Evolutionary conservation across 2,329 filamentous ascomycete genomes (phyloP).

Genomic region (Periglandula ipomoeae): DNA sequence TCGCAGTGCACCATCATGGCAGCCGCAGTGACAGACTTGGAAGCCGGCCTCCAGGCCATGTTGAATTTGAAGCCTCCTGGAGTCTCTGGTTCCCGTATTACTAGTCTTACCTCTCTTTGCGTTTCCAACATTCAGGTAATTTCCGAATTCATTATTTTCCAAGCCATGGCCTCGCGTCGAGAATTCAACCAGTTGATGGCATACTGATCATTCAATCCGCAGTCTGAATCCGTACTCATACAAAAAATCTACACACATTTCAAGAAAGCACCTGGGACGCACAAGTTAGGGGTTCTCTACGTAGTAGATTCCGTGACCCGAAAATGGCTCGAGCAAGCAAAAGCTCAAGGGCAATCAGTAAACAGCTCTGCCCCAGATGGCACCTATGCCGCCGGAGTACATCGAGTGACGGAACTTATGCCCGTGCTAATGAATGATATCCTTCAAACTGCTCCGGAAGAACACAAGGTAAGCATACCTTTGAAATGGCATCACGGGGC

Average conservation of each 20-base stretch:
- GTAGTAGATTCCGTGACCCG: conserved; percentile 99
- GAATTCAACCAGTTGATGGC: conserved; percentile 3
- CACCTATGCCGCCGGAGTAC: conserved; percentile 88
- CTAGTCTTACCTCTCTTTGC: conserved; percentile 77
- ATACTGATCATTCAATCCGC: conserved; percentile 13
- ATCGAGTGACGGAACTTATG: conserved; percentile 92
- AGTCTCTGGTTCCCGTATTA: conserved; percentile 88
- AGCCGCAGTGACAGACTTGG: conserved; percentile 83
- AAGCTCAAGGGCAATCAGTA: conserved; percentile 72
- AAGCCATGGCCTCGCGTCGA: background rate
- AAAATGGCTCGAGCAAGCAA: conserved; percentile 96
- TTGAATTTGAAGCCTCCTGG: conserved; percentile 85
- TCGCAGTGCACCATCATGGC: conserved; percentile 44
- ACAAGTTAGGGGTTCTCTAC: conserved; percentile 98
- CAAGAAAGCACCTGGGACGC: conserved; percentile 86
- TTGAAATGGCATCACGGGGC: background rate
- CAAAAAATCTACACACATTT: conserved; percentile 97
- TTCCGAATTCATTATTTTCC: background rate
- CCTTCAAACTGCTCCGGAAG: conserved; percentile 73
- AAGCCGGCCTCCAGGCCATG: conserved; percentile 84
- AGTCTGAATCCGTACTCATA: conserved; percentile 92
- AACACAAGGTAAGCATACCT: conserved; percentile 83
- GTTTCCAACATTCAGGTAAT: conserved; percentile 82
- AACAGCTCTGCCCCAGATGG: conserved; percentile 77
- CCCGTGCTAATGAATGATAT: conserved; percentile 94